These are phyloP conservation scores for Komagataella pseudopastoris DNA, from an alignment of 805 yeast genomes.

Conservation along the genomic window DNA sequence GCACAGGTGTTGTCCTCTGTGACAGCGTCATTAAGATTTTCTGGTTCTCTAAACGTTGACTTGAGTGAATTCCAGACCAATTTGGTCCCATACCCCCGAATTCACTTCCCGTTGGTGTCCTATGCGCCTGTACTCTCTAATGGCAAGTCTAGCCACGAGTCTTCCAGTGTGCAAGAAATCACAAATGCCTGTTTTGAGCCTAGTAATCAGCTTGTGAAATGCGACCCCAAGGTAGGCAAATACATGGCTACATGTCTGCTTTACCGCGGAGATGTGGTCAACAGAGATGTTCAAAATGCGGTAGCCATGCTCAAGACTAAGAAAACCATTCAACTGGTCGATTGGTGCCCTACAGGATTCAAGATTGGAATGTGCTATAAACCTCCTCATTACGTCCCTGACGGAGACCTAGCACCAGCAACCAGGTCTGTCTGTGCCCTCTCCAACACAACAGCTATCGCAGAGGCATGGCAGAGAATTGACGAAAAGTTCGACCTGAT, in stretches of 20 bases:
- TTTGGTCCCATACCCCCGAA: constrained; percentile 91
- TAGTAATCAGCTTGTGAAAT: constrained; percentile 88
- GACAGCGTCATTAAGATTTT: constrained; percentile 84
- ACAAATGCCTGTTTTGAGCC: constrained; percentile 92
- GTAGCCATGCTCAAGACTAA: constrained; percentile 79
- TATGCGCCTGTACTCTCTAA: constrained; percentile 83
- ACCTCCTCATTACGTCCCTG: constrained; percentile 77
- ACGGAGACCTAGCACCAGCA: constrained; percentile 71
- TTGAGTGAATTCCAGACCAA: constrained; percentile 91
- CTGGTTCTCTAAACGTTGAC: constrained; percentile 85
- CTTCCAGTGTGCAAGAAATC: constrained; percentile 78
- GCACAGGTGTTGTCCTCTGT: constrained; percentile 92
- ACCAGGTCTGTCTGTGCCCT: constrained; percentile 89
- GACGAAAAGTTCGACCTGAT: constrained; percentile 87
- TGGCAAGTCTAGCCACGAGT: constrained; percentile 76
- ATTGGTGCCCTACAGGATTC: constrained; percentile 96
- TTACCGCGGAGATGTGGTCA: constrained; percentile 90
- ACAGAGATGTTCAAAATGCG: constrained; percentile 85
- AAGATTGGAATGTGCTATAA: constrained; percentile 91
- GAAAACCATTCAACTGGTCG: constrained; percentile 84
- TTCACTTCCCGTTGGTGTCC: constrained; percentile 89
- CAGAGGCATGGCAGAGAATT: constrained; percentile 91
- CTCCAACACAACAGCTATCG: constrained; percentile 86
- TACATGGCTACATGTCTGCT: constrained; percentile 91
- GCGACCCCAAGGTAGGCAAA: constrained; percentile 84